Percentiles rank a stretch among this genome's conserved stretches.
These are phyloP conservation scores for Vaucheria bursata DNA, from an alignment of 352 stramenopile species.

Conservation along the genomic window DNA sequence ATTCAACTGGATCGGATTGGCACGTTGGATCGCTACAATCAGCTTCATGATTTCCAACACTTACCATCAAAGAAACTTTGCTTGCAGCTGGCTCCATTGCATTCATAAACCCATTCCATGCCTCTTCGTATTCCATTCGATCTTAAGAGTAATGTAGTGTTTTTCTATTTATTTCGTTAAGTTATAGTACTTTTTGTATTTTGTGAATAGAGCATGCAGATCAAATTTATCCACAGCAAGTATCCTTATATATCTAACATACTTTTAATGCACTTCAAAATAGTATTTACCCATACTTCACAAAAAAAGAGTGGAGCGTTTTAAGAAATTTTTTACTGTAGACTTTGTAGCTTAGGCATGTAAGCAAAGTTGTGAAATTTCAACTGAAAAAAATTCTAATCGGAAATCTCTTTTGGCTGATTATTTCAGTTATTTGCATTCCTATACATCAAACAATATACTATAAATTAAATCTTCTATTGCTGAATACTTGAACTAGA, in stretches of 20 bases:
- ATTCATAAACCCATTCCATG: slow-evolving; percentile 73
- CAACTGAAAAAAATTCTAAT: no score
- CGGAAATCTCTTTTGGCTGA: no score
- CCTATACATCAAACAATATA: no score
- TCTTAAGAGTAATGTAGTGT: background rate
- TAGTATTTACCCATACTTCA: background rate
- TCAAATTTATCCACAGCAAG: background rate
- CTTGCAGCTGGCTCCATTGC: slow-evolving; percentile 55
- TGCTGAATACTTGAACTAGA: no score
- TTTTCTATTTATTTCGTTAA: background rate
- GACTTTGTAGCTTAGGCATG: no score
- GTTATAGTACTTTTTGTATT: background rate
- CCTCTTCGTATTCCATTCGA: slow-evolving; percentile 58
- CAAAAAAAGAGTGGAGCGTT: background rate
- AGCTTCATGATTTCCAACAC: slow-evolving; percentile 71
- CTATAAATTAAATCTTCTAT: no score
- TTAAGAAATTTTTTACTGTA: background rate
- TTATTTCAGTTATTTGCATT: no score
- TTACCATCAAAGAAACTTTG: slow-evolving; percentile 70
- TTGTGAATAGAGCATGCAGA: background rate
- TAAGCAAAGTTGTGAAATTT: no score
- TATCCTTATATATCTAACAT: background rate
- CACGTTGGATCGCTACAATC: slow-evolving; percentile 68
- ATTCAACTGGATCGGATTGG: slow-evolving; percentile 45
- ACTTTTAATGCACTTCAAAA: background rate